Conservation (phyloP, 148 eudicot species). For the Chenopodium album region DNA sequence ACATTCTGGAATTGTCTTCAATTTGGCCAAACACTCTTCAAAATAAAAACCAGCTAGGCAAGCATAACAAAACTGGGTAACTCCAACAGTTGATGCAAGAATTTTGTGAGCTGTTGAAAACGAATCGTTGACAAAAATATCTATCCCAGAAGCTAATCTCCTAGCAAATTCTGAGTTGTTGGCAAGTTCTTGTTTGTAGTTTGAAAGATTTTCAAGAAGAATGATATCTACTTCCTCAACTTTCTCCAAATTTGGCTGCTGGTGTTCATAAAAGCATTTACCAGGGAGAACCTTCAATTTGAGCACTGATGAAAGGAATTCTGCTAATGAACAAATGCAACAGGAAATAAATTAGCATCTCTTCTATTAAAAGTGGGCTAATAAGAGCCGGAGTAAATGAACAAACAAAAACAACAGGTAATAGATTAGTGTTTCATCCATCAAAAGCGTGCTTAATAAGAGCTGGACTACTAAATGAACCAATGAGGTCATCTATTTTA, state of each 20-base stretch:
- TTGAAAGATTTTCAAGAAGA: constrained; percentile 60
- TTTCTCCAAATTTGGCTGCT: constrained; percentile 28
- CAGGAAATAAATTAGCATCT: neutral
- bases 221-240: constrained; percentile 35
- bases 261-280: constrained; percentile 25
- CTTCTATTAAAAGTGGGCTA: neutral
- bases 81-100: constrained; percentile 87
- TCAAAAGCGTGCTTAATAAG: no score
- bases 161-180: constrained; percentile 63
- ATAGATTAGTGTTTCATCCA: neutral
- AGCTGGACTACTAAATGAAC: neutral
- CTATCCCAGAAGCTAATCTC: constrained; percentile 53
- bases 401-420: constrained; percentile 12
- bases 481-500: neutral
- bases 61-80: constrained; percentile 66
- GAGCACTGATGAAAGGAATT: constrained; percentile 56
- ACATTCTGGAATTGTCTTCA: constrained; percentile 42
- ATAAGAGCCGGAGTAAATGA: neutral
- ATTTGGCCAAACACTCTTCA: constrained; percentile 51
- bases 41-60: constrained; percentile 80
- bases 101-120: constrained; percentile 73
- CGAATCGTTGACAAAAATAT: constrained; percentile 81
- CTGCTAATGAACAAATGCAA: constrained; percentile 38
- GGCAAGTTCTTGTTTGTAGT: constrained; percentile 55
- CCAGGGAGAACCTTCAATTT: constrained; percentile 53